Conservation (phyloP, 768 basidiomycete genomes). For the Lactarius pseudohatsudake region DNA sequence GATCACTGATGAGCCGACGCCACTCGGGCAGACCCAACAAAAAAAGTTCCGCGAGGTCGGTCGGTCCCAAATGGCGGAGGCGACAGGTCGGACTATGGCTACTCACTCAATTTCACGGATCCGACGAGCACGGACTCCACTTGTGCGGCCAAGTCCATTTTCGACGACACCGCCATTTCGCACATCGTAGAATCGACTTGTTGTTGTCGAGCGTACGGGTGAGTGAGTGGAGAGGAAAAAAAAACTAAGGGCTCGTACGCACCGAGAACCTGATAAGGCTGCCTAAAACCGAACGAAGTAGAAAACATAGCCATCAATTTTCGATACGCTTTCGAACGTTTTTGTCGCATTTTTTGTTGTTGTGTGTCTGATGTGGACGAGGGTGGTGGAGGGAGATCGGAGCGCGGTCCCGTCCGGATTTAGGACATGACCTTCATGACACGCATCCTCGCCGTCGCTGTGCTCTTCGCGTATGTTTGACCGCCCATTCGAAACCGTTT, state of each 20-base stretch:
- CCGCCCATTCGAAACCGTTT: not conserved
- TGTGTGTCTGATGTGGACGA: not conserved
- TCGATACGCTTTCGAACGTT: conserved; percentile 90
- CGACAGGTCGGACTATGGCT: not conserved
- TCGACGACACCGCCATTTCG: conserved; percentile 60
- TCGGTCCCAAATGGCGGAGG: not conserved
- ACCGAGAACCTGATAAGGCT: conserved; percentile 94
- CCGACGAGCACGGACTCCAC: conserved; percentile 80
- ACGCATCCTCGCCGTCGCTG: conserved; percentile 16
- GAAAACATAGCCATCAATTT: conserved; percentile 92
- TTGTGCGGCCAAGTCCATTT: conserved; percentile 76
- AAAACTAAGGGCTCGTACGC: conserved; percentile 27
- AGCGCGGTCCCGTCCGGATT: conserved; percentile 8
- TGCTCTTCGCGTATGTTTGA: conserved; percentile 19
- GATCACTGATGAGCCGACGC: conserved; percentile 73
- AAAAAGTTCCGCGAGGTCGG: conserved; percentile 2
- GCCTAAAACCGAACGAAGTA: conserved; percentile 84
- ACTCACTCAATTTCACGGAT: conserved; percentile 87
- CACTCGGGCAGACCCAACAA: conserved; percentile 40
- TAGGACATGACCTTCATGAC: conserved; percentile 17
- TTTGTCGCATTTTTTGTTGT: conserved; percentile 74
- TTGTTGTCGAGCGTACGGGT: conserved; percentile 20
- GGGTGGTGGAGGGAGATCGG: not conserved
- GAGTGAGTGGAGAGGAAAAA: not conserved
- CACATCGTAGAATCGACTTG: conserved; percentile 87